A percentile compares a stretch with the other conserved stretches of the same genome.
These are phyloP conservation scores for Agroathelia rolfsii DNA, from an alignment of 1,284 basidiomycete species.

Conservation along the genomic window DNA sequence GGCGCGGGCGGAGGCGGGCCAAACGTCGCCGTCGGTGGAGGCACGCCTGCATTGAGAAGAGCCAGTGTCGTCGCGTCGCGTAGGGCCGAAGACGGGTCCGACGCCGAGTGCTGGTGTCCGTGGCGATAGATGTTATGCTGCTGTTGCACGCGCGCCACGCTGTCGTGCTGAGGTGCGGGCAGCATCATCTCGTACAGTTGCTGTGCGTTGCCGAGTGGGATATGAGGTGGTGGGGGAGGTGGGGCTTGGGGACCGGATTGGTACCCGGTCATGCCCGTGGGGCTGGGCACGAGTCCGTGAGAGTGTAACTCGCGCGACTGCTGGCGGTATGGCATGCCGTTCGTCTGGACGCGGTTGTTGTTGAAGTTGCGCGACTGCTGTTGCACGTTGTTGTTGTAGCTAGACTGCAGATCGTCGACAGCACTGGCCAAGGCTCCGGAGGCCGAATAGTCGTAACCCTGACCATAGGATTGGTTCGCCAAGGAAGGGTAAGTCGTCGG, in stretches of 20 bases:
- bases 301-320: conserved; percentile 46
- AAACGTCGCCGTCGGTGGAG: conserved; percentile 25
- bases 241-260: conserved; percentile 39
- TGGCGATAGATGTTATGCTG: conserved; percentile 61
- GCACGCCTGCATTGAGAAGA: conserved; percentile 45
- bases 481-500: conserved; percentile 68
- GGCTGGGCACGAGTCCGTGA: conserved; percentile 42
- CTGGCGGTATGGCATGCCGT: conserved; percentile 43
- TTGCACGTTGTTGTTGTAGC: conserved; percentile 47
- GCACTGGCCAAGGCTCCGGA: conserved; percentile 21
- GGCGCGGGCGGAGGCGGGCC: conserved; percentile 19
- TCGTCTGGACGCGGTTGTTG: conserved; percentile 16
- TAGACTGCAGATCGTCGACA: conserved; percentile 43
- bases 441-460: conserved; percentile 38
- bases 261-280: conserved; percentile 47
- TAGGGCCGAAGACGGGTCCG: conserved; percentile 58
- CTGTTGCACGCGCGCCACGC: conserved; percentile 63
- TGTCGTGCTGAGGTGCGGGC: conserved; percentile 42
- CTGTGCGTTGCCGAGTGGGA: conserved; percentile 60
- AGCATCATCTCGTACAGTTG: conserved; percentile 74
- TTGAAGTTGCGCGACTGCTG: conserved; percentile 50
- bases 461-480: conserved; percentile 31
- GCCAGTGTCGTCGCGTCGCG: conserved; percentile 59
- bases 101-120: conserved; percentile 69
- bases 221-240: too few species aligned